Conservation (phyloP, 768 basidiomycete species). For the Tylopilus felleus region DNA sequence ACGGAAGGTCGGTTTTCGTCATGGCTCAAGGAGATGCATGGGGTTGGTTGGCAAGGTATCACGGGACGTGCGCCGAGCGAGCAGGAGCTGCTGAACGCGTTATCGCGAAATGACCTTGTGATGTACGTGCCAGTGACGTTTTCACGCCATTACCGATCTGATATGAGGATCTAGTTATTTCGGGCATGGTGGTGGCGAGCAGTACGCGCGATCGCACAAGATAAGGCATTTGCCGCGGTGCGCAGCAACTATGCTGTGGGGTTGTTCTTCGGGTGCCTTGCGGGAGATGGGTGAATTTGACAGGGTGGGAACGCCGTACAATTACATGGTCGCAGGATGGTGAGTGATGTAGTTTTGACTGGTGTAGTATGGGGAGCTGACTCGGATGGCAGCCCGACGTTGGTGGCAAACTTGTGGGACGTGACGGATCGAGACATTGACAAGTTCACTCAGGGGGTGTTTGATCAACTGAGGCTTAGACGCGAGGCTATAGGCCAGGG, state of each 20-base stretch:
- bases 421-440: constrained; percentile 98
- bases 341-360: constrained; percentile 42
- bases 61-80: constrained; percentile 75
- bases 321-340: constrained; percentile 98
- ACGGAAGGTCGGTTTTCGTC: constrained; percentile 79
- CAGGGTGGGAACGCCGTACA: constrained; percentile 84
- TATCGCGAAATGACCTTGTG: constrained; percentile 78
- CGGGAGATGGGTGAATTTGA: constrained; percentile 95
- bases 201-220: constrained; percentile 86
- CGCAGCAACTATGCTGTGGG: constrained; percentile 96
- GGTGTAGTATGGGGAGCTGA: not conserved
- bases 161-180: constrained; percentile 65
- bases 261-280: constrained; percentile 90
- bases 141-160: not conserved
- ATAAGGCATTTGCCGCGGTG: constrained; percentile 80
- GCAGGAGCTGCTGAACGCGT: constrained; percentile 73
- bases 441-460: constrained; percentile 81
- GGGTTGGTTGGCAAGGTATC: constrained; percentile 81
- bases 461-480: constrained; percentile 63
- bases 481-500: constrained; percentile 19
- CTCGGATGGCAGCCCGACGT: constrained; percentile 61
- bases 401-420: constrained; percentile 96
- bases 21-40: constrained; percentile 74
- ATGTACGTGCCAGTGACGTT: constrained; percentile 57
- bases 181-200: constrained; percentile 94